phyloP scores from a whole-genome alignment of 148 eudicot species.

The Rhododendron williamsianum region DNA sequence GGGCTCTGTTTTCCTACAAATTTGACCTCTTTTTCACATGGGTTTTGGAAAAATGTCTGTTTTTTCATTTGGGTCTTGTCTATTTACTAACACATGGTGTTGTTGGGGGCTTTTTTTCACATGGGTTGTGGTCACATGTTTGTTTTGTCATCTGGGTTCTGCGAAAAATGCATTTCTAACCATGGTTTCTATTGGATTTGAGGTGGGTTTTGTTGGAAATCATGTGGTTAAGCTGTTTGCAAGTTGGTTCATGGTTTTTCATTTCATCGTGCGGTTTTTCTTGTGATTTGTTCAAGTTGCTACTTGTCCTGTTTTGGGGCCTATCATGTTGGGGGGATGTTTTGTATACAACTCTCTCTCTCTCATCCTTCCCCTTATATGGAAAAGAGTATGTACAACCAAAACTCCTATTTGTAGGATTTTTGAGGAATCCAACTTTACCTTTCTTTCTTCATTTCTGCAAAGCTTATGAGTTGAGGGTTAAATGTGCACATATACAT shows the following conservation, averaged over 20 bases:
- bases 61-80: slow-evolving; percentile 12
- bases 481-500: background rate
- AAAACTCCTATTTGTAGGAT: background rate
- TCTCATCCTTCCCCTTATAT: background rate
- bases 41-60: background rate
- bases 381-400: background rate
- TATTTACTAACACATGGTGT: background rate
- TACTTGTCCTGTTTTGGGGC: background rate
- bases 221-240: background rate
- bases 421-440: background rate
- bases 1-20: background rate
- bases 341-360: background rate
- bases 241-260: slow-evolving; percentile 8
- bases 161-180: background rate
- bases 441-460: background rate
- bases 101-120: background rate
- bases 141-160: slow-evolving; percentile 13
- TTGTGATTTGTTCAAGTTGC: background rate
- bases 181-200: slow-evolving; percentile 4
- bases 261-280: background rate
- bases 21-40: background rate
- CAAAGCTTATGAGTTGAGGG: background rate
- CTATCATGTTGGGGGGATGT: background rate
- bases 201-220: slow-evolving; percentile 4
- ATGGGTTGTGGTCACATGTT: background rate